Base-by-base conservation (phyloP, 108 stramenopile species). In the Cyclotella choctawhatcheeana region DNA sequence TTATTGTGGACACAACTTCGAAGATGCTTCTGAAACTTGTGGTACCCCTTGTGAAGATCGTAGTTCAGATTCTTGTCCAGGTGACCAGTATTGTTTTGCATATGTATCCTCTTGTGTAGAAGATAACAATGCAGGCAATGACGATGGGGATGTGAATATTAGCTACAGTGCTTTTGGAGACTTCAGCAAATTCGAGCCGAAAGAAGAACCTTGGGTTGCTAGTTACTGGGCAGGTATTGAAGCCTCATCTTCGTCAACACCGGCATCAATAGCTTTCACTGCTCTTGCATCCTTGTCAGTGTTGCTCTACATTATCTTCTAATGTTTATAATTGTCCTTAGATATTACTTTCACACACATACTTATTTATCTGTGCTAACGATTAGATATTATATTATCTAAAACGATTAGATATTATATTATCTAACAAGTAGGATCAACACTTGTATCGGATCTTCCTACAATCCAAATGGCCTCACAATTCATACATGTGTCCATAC, bases 391-490 rank as follows among this genome's bases (percentile, higher is more conserved):
- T n/a, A n/a, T n/a, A n/a, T n/a, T n/a, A n/a, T n/a, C n/a, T n/a
- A n/a, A n/a, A n/a, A n/a, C n/a, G n/a, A n/a, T n/a, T n/a, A n/a
- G n/a, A n/a, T n/a, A n/a, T n/a, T n/a, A n/a, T n/a, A n/a, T n/a
- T n/a, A n/a, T n/a, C n/a, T n/a, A n/a, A n/a, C n/a, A n/a, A n/a
- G n/a, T n/a, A n/a, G n/a, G n/a, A n/a, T n/a, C n/a, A n/a, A n/a
- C n/a, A n/a, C n/a, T n/a, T n/a, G n/a, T n/a, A n/a, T n/a, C 37
- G 12, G 37, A 12, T 6, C 6, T n/a, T 17, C 59, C 59, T 6
- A 68, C 69, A 44, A 87, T 73, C 89, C 86, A 89, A 44, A 85
- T 40, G 18, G 83, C 85, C 48, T 86, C 74, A 44, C 87, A 88
- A 53, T 53, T 31, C 31, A 72, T 84, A 43, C 76, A 66, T 7